Percentiles rank a stretch among this genome's conserved stretches.
phyloP scores from a whole-genome alignment of 305 asterid genomes.

The Solanum hybrid region DNA sequence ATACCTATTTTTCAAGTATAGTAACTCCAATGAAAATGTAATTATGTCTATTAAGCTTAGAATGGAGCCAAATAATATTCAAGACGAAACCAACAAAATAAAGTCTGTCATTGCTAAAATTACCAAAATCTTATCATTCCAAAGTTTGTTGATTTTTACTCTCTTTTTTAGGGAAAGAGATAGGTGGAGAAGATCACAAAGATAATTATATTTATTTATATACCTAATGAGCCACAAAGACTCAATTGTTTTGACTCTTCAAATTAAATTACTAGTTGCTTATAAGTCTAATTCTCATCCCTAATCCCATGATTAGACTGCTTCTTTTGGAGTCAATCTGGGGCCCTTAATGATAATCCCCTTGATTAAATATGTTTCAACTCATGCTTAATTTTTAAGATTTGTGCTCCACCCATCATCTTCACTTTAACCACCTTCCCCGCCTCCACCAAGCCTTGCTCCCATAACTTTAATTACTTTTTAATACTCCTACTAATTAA shows the following conservation, averaged over 20 bases:
- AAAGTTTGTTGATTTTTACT: neutral
- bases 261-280: too few relatives aligned
- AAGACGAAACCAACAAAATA: neutral
- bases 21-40: neutral
- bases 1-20: neutral
- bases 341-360: too few relatives aligned
- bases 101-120: neutral
- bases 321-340: too few relatives aligned
- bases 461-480: neutral
- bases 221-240: neutral
- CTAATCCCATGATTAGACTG: too few relatives aligned
- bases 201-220: neutral
- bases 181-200: neutral
- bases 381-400: neutral
- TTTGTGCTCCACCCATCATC: slow-evolving; percentile 19
- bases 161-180: neutral
- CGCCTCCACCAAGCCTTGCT: slow-evolving; percentile 19
- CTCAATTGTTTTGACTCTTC: too few relatives aligned
- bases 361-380: too few relatives aligned
- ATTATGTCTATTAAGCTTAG: neutral
- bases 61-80: neutral
- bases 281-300: too few relatives aligned
- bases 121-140: neutral
- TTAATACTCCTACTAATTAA: neutral
- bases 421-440: slow-evolving; percentile 21